Percentiles rank a stretch among this genome's conserved stretches.
These are phyloP conservation scores for Coemansia sp. DNA, from an alignment of 192 early-diverging fungal genomes.

Conservation along the genomic window DNA sequence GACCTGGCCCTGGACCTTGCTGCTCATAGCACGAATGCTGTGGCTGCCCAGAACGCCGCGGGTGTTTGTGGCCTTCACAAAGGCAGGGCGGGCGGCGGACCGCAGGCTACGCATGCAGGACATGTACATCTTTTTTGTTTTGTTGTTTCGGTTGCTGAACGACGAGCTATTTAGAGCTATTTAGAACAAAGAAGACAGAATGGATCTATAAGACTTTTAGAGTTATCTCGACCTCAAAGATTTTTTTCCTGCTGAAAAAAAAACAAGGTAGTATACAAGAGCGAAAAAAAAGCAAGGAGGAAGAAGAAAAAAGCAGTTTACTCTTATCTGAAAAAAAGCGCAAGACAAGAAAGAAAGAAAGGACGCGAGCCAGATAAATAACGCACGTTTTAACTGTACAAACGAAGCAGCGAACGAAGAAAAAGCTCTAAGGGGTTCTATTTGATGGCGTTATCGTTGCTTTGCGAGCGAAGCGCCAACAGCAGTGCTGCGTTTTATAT, in stretches of 20 bases:
- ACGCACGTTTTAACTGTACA: background rate
- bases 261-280: constrained; percentile 2
- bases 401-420: background rate
- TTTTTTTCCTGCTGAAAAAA: background rate
- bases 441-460: too few relatives aligned
- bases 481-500: too few relatives aligned
- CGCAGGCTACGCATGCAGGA: constrained; percentile 52
- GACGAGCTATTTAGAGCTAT: constrained; percentile 6
- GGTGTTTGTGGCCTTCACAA: constrained; percentile 17
- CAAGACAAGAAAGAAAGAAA: constrained; percentile 2
- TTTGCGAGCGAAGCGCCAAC: too few relatives aligned
- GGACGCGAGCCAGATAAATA: background rate
- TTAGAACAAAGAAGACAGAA: constrained; percentile 1
- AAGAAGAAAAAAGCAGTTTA: constrained; percentile 10
- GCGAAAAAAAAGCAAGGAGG: background rate
- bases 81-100: constrained; percentile 41
- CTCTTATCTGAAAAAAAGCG: constrained; percentile 4
- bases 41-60: constrained; percentile 2
- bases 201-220: too few relatives aligned
- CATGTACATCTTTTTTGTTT: constrained; percentile 49
- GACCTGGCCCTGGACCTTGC: constrained; percentile 74
- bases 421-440: too few relatives aligned
- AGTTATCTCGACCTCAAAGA: background rate
- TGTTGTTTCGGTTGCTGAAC: background rate
- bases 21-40: constrained; percentile 53